Conservation (phyloP, 139 green algal genomes). For the Penium margaritaceum region DNA sequence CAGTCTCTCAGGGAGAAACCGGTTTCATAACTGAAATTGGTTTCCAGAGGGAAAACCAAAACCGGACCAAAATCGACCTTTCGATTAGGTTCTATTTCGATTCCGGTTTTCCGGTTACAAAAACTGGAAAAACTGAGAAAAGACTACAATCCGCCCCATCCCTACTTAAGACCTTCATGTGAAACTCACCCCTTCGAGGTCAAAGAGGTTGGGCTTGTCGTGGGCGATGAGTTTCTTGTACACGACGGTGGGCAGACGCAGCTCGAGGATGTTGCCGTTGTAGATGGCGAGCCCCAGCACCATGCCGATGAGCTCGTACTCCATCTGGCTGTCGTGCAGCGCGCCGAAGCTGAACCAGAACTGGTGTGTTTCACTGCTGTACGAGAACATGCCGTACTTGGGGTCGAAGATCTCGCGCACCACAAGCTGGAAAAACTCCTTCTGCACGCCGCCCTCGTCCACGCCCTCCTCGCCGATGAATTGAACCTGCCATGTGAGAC, state of each 20-base stretch:
- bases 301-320: neutral
- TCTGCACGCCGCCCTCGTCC: slow-evolving; percentile 76
- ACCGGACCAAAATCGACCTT: too few species aligned
- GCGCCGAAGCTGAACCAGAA: slow-evolving; percentile 48
- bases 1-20: neutral
- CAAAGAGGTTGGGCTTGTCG: slow-evolving; percentile 34
- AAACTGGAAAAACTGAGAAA: neutral
- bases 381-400: slow-evolving; percentile 72
- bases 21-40: neutral
- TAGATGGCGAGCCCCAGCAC: slow-evolving; percentile 76
- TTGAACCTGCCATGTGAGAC: slow-evolving; percentile 65
- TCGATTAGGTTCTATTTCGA: too few species aligned
- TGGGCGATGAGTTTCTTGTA: slow-evolving; percentile 78
- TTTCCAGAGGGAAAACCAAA: too few species aligned
- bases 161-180: too few species aligned
- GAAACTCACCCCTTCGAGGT: slow-evolving; percentile 46
- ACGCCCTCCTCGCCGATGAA: slow-evolving; percentile 82
- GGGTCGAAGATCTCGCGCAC: slow-evolving; percentile 28
- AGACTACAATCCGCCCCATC: too few species aligned
- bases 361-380: slow-evolving; percentile 57
- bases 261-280: slow-evolving; percentile 79
- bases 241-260: slow-evolving; percentile 68
- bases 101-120: too few species aligned
- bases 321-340: neutral
- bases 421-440: slow-evolving; percentile 87